Evolutionary conservation across 2,329 filamentous ascomycete species (phyloP).

Genomic region (Verticillium nubilum): DNA sequence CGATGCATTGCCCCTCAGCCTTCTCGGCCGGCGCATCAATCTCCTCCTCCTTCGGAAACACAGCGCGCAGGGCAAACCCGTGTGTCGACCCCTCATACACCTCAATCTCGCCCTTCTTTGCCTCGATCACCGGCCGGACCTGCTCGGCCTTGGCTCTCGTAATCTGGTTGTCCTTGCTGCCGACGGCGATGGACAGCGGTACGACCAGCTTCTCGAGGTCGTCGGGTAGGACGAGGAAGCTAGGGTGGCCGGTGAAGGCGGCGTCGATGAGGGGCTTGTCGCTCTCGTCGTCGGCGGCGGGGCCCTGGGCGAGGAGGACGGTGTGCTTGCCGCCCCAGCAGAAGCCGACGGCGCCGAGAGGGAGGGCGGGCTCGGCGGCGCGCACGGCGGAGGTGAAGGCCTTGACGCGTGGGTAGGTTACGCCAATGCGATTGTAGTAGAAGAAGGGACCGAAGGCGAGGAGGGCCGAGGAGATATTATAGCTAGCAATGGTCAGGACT

Average conservation of each 20-base stretch:
- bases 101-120: conserved; percentile 20
- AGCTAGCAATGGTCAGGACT: not conserved
- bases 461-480: not conserved
- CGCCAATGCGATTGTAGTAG: conserved; percentile 21
- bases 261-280: conserved; percentile 40
- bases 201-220: conserved; percentile 39
- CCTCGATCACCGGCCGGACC: conserved; percentile 28
- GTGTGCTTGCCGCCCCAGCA: conserved; percentile 59
- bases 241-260: conserved; percentile 49
- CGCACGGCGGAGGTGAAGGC: conserved; percentile 31
- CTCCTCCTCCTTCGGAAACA: not conserved
- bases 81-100: conserved; percentile 22
- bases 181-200: conserved; percentile 41
- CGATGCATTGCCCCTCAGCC: not conserved
- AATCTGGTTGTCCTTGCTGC: conserved; percentile 37
- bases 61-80: conserved; percentile 15
- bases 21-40: not conserved
- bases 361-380: conserved; percentile 18
- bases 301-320: conserved; percentile 38
- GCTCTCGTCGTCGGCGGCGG: conserved; percentile 9
- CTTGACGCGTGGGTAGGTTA: conserved; percentile 26
- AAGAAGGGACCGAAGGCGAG: conserved; percentile 23
- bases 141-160: conserved; percentile 21
- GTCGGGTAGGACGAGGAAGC: conserved; percentile 35
- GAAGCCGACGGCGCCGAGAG: conserved; percentile 51